phyloP scores from a whole-genome alignment of 495 filamentous ascomycete genomes.

The Cercophora scortea region DNA sequence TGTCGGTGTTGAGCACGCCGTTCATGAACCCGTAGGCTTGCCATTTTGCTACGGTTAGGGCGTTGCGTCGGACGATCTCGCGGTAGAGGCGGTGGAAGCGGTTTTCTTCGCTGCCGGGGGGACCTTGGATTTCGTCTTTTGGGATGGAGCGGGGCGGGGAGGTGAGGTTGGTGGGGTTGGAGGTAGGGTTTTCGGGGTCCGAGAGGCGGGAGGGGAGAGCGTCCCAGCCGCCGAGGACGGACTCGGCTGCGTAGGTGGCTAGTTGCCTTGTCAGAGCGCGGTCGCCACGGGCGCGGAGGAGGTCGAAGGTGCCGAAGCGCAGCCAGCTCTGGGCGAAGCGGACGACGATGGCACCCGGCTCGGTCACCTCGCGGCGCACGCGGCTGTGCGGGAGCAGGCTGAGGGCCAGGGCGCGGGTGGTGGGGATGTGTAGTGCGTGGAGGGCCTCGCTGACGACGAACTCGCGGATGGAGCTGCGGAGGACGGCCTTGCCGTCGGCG shows the following conservation, averaged over 20 bases:
- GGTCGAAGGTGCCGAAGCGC: constrained; percentile 88
- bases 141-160: constrained; percentile 36
- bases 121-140: constrained; percentile 52
- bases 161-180: constrained; percentile 26
- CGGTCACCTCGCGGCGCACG: constrained; percentile 72
- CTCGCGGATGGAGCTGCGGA: constrained; percentile 86
- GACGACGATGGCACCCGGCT: constrained; percentile 88
- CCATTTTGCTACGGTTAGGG: constrained; percentile 84
- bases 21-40: constrained; percentile 98
- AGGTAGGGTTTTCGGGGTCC: constrained; percentile 31
- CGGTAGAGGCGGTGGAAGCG: constrained; percentile 81
- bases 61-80: constrained; percentile 79
- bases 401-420: constrained; percentile 77
- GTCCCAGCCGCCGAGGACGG: constrained; percentile 81
- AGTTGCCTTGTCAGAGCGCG: constrained; percentile 62
- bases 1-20: constrained; percentile 90
- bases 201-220: constrained; percentile 55
- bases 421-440: constrained; percentile 75
- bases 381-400: constrained; percentile 63
- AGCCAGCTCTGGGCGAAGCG: constrained; percentile 91
- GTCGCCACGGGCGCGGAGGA: constrained; percentile 74
- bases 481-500: constrained; percentile 92
- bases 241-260: constrained; percentile 73
- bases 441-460: constrained; percentile 85
- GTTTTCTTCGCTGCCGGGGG: constrained; percentile 64